Evolutionary conservation across 2,329 filamentous ascomycete species (phyloP), one percentile per base, ranked within the genome.

Genomic region (Penicillium sp.): DNA sequence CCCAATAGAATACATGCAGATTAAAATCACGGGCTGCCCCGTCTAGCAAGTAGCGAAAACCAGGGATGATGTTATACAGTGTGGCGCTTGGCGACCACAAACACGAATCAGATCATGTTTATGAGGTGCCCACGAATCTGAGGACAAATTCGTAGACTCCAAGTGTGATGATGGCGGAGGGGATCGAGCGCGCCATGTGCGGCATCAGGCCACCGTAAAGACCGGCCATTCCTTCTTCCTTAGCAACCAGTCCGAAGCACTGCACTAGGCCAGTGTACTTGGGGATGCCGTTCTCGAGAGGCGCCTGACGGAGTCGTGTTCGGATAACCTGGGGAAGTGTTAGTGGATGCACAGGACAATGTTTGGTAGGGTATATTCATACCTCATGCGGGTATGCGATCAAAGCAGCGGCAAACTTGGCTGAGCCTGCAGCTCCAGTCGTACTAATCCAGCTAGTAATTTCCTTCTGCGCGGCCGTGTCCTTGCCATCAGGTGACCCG

Each of bases 141-240:
- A 74, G 63, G 49, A 74, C 72, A 59, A 74, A 70, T 60, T 75
- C 71, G 64, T 74, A 75, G 35, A 72, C 71, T 48, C 72, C 71
- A 29, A 75, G 68, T 1, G 72, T 74, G 45, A 75, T 72, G 39
- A 72, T 67, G 27, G 72, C 71, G 7, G 72, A 72, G 49, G 71
- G 72, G 26, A 75, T 68, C 24, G 71, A 70, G 19, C 72, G 71
- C 22, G 69, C 60, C 57, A 74, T 68, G 56, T 75, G 72, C n/a
- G 71, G 70, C 47, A 68, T 71, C 55, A 74, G 47, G 29, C 72
- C 72, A 50, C 72, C 71, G 48, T 75, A 75, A n/a, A 75, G 52
- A 11, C 70, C 71, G 1, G 64, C 68, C 53, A 74, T 59, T 21
- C 72, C 72, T 61, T 75, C 72, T 58, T 74, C 69, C 56, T 71